Base-by-base conservation (phyloP, 805 yeast genomes). In the Lipomyces lipofer region DNA sequence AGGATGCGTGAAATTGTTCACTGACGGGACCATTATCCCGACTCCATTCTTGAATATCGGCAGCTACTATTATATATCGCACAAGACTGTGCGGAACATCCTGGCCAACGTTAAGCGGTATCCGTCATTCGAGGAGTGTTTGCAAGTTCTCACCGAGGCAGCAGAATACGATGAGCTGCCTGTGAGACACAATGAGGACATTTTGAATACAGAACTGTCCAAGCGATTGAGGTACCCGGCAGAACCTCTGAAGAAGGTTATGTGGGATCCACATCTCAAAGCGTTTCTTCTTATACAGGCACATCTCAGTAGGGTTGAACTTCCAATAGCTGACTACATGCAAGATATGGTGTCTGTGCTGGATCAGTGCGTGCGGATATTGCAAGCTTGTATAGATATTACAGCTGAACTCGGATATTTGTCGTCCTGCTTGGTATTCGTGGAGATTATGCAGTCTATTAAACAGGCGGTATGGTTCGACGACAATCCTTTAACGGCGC, bases 241-340 rank as follows among this genome's bases (percentile, higher is more conserved):
- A 0, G 66, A 63, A 19, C 44, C 43, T 21, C 64, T 75, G 21
- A 66, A 66, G 10, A 60, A 68, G 58, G 78, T 78, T 58, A 83
- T 88, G 70, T 88, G 94, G 84, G 95, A 90, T 67, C 94, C 95
- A 4, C 95, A 87, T 67, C 87, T 87, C 60, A 87, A 87, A 67
- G 82, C 89, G 2, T 87, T 78, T 63, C 72, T 87, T 57, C 75
- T 87, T 61, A 66, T 86, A 7, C 94, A 87, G 67, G 91, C 92
- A 0, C 84, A 77, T 63, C 80, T 87, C 78, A 73, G 80, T 33
- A 72, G 90, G 45, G 74, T 82, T 4, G 94, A 88, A 55, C 74
- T 94, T 45, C 99, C 98, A 1, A 88, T 94, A 65, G 95, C 96
- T 0, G 99, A 94, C 75, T 94, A 94, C 67, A 77, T 86, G 8